Conservation (phyloP, 768 basidiomycete species). For the Amanita polypyramis region DNA sequence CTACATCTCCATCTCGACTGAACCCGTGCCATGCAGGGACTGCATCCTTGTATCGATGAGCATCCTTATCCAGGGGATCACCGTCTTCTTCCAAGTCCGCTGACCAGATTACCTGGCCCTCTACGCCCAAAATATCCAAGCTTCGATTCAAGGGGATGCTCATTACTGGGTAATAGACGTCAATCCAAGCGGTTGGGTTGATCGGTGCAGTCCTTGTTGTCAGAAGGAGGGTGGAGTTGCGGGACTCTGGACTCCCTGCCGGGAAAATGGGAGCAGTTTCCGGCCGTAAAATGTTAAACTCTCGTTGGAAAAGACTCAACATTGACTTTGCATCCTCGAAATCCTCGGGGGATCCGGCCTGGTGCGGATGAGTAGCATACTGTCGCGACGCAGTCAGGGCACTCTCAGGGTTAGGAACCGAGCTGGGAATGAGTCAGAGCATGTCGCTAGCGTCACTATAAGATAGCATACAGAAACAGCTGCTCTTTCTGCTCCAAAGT, state of each 20-base stretch:
- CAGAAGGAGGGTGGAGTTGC: conserved; percentile 51
- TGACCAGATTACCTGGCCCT: conserved; percentile 46
- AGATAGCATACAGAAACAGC: conserved; percentile 15
- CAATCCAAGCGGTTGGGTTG: conserved; percentile 67
- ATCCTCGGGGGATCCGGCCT: conserved; percentile 58
- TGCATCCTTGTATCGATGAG: conserved; percentile 50
- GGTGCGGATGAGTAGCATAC: conserved; percentile 61
- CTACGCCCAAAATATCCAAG: conserved; percentile 52
- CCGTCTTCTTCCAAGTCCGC: conserved; percentile 70
- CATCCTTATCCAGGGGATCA: conserved; percentile 60
- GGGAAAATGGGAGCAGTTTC: conserved; percentile 47
- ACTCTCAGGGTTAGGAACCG: conserved; percentile 42
- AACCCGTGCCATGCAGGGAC: conserved; percentile 85
- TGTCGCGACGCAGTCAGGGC: conserved; percentile 45
- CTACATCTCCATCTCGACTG: conserved; percentile 65
- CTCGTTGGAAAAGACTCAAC: conserved; percentile 55
- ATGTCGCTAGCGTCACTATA: not conserved
- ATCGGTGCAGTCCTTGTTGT: conserved; percentile 30
- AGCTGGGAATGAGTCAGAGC: conserved; percentile 21
- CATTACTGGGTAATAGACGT: conserved; percentile 81
- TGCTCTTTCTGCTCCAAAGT: conserved; percentile 15
- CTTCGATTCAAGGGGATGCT: conserved; percentile 66
- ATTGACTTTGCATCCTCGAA: conserved; percentile 55
- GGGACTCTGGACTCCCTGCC: conserved; percentile 60
- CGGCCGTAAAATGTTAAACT: conserved; percentile 42